phyloP scores from a whole-genome alignment of 805 yeast species.

The Kuraishia cidri region DNA sequence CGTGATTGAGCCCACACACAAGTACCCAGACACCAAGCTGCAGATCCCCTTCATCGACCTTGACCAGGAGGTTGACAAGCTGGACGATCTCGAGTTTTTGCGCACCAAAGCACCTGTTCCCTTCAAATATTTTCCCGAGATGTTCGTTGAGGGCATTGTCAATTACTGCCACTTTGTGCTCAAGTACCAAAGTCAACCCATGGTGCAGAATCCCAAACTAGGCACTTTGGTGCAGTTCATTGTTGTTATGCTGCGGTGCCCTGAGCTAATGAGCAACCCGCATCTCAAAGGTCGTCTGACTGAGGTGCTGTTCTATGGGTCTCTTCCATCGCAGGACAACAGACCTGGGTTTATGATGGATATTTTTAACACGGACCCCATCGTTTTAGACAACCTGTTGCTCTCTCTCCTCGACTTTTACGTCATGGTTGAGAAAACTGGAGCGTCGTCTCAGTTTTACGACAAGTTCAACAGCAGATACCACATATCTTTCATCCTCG shows the following conservation, averaged over 20 bases:
- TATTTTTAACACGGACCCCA: conserved; percentile 52
- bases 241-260: conserved; percentile 71
- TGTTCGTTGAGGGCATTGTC: conserved; percentile 71
- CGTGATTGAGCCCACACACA: conserved; percentile 64
- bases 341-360: conserved; percentile 68
- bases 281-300: conserved; percentile 82
- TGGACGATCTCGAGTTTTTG: conserved; percentile 68
- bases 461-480: conserved; percentile 91
- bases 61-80: conserved; percentile 52
- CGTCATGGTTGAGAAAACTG: conserved; percentile 93
- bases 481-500: conserved; percentile 75
- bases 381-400: conserved; percentile 58
- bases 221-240: conserved; percentile 59
- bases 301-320: conserved; percentile 72
- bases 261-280: conserved; percentile 83
- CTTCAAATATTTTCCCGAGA: conserved; percentile 82
- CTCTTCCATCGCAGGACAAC: conserved; percentile 36
- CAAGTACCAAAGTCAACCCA: conserved; percentile 45
- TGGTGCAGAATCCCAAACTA: conserved; percentile 45
- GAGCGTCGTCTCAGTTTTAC: conserved; percentile 89
- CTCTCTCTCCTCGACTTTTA: conserved; percentile 84
- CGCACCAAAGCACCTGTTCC: conserved; percentile 62
- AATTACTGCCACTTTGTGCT: conserved; percentile 60
- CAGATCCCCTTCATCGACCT: conserved; percentile 49
- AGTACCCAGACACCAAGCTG: conserved; percentile 44